phyloP scores from a whole-genome alignment of 129 eudicot species.

The Scalesia atractyloides region DNA sequence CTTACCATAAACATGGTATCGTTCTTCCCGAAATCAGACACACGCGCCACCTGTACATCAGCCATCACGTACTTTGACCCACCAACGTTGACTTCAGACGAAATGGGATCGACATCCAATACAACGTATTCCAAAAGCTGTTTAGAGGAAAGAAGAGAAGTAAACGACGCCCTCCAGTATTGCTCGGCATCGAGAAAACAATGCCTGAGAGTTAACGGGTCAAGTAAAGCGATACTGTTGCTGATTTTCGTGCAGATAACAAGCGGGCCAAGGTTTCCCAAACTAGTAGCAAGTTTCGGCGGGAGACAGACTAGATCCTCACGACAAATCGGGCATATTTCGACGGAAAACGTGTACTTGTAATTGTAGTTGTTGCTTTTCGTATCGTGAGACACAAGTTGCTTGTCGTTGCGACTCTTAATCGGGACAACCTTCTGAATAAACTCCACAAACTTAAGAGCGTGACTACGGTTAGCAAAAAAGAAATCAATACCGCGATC shows the following conservation, averaged over 20 bases:
- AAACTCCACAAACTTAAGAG: slow-evolving; percentile 22
- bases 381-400: slow-evolving; percentile 16
- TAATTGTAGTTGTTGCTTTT: slow-evolving; percentile 18
- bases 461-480: slow-evolving; percentile 14
- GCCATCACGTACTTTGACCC: slow-evolving; percentile 15
- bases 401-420: slow-evolving; percentile 11
- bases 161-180: slow-evolving; percentile 19
- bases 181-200: slow-evolving; percentile 22
- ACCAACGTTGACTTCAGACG: slow-evolving; percentile 14
- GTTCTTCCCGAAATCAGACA: slow-evolving; percentile 20
- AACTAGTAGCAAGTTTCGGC: slow-evolving; percentile 6
- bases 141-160: slow-evolving; percentile 17
- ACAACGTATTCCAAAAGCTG: slow-evolving; percentile 15
- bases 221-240: slow-evolving; percentile 12
- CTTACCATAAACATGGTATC: slow-evolving; percentile 11
- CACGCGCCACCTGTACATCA: slow-evolving; percentile 14
- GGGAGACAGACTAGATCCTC: slow-evolving; percentile 20
- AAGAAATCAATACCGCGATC: slow-evolving; percentile 18
- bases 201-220: slow-evolving; percentile 11
- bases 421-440: slow-evolving; percentile 14
- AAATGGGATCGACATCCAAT: not conserved
- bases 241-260: slow-evolving; percentile 13
- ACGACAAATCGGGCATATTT: slow-evolving; percentile 13
- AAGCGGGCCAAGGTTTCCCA: slow-evolving; percentile 15
- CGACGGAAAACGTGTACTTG: slow-evolving; percentile 17